A percentile compares a stretch with the other conserved stretches of the same genome.
phyloP scores from a whole-genome alignment of 345 rosid species.

The Pistacia atlantica region DNA sequence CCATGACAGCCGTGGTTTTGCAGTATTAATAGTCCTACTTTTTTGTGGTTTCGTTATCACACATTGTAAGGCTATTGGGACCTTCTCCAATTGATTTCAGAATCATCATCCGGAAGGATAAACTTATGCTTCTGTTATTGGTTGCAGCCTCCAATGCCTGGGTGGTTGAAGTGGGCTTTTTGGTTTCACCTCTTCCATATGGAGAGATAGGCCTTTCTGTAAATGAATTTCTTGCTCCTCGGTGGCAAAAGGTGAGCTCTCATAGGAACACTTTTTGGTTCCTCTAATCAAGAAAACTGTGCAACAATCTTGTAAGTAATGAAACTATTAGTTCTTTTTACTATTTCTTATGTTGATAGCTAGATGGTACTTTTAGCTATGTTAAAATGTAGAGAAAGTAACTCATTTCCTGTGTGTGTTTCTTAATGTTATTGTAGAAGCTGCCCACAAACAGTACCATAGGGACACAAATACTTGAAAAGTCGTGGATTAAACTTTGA shows the following conservation, averaged over 20 bases:
- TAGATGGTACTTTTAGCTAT: too few relatives aligned
- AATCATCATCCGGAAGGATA: neutral
- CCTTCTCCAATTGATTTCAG: neutral
- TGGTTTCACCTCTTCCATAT: slow-evolving; percentile 64
- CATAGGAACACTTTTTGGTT: neutral
- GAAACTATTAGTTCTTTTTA: too few relatives aligned
- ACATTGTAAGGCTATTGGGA: neutral
- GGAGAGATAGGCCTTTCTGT: slow-evolving; percentile 63
- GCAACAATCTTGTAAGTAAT: too few relatives aligned
- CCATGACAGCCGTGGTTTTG: too few relatives aligned
- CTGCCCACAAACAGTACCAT: slow-evolving; percentile 41
- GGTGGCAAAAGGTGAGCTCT: slow-evolving; percentile 62
- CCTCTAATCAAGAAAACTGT: too few relatives aligned
- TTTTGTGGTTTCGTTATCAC: too few relatives aligned
- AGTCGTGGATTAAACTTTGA: slow-evolving; percentile 58
- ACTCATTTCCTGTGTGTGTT: too few relatives aligned
- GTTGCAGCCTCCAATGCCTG: slow-evolving; percentile 32
- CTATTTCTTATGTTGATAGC: too few relatives aligned
- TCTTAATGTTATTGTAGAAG: slow-evolving; percentile 27
- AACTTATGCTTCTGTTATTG: neutral
- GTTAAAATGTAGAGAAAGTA: too few relatives aligned
- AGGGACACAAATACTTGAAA: slow-evolving; percentile 49
- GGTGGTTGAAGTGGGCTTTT: slow-evolving; percentile 75
- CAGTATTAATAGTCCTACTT: too few relatives aligned
- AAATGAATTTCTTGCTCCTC: slow-evolving; percentile 67